phyloP scores from a whole-genome alignment of 2,329 filamentous ascomycete genomes.

The Tympanopsis confertula region DNA sequence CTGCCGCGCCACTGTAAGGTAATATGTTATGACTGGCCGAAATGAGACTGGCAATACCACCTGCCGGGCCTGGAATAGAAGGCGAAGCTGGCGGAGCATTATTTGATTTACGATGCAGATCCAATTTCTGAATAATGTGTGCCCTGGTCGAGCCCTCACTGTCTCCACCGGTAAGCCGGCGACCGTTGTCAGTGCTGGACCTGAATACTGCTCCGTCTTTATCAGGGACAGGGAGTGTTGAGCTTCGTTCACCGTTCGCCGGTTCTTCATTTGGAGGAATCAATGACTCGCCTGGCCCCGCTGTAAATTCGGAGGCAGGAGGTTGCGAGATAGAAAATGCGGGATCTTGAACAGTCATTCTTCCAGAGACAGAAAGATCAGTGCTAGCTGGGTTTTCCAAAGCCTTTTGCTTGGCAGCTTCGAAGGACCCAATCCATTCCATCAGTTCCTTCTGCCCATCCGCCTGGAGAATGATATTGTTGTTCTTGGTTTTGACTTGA shows the following conservation, averaged over 20 bases:
- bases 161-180: slow-evolving; percentile 33
- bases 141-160: slow-evolving; percentile 46
- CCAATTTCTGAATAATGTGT: slow-evolving; percentile 54
- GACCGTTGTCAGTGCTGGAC: slow-evolving; percentile 7
- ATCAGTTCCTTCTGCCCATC: slow-evolving; percentile 60
- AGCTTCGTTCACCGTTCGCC: slow-evolving; percentile 29
- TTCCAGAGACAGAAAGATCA: slow-evolving; percentile 10
- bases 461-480: slow-evolving; percentile 56
- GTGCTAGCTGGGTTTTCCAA: slow-evolving; percentile 35
- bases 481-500: slow-evolving; percentile 66
- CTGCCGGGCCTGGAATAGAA: slow-evolving; percentile 17
- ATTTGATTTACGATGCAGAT: slow-evolving; percentile 48
- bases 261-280: slow-evolving; percentile 33
- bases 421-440: slow-evolving; percentile 62
- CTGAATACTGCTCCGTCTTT: slow-evolving; percentile 20
- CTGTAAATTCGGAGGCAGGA: slow-evolving; percentile 57
- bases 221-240: slow-evolving; percentile 41
- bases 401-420: slow-evolving; percentile 60
- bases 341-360: slow-evolving; percentile 21
- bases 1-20: slow-evolving; percentile 25
- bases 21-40: slow-evolving; percentile 58
- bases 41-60: slow-evolving; percentile 58
- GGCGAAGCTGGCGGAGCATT: slow-evolving; percentile 18
- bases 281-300: slow-evolving; percentile 46
- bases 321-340: slow-evolving; percentile 64